Evolutionary conservation across 208 protist species (phyloP), one percentile per base, ranked within the genome.

Genomic region (Wallacemonas sp.): DNA sequence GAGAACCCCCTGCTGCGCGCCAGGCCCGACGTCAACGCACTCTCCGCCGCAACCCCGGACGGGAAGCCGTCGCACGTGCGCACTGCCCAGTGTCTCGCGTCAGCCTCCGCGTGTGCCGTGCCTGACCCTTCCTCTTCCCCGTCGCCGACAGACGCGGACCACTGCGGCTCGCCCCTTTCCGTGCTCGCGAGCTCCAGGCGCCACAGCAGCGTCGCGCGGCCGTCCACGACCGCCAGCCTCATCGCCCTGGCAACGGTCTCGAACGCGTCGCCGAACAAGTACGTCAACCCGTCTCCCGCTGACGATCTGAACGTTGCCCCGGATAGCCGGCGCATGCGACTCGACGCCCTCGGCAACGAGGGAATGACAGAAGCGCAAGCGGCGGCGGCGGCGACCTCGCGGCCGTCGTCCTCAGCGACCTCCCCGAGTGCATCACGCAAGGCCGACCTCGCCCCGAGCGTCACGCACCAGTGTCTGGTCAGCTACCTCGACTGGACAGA

Each of bases 401-500:
- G n/a, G n/a, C n/a, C n/a, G n/a, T n/a, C n/a, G n/a, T n/a, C n/a
- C n/a, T n/a, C 1, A 39, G n/a, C 26, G 52, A 19, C 30, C 17
- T 19, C 52, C 9, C 38, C 57, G 24, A 32, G 41, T 38, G 29
- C 57, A 24, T 5, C 38, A 27, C 57, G 38, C 33, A 63, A 63
- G 57, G 57, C 57, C 4, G 39, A 63, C n/a, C 39, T 44, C 57
- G 57, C 57, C 4, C 57, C 39, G 27, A 30, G 17, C n/a, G 30
- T 58, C 29, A 58, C 52, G 8, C 52, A 58, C 19, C 30, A 58
- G 30, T 58, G 52, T 41, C 52, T 58, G n/a, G 38, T n/a, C 30
- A 21, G 52, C n/a, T 58, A 30, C 52, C 52, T 58, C 12, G 30
- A 23, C 57, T 63, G 57, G 39, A 63, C 57, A 32, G 41, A 49